Percentiles rank a stretch among this genome's conserved stretches.
These are phyloP conservation scores for Pelargonium cotyledonis DNA, from an alignment of 441 rosid species.

Conservation along the genomic window DNA sequence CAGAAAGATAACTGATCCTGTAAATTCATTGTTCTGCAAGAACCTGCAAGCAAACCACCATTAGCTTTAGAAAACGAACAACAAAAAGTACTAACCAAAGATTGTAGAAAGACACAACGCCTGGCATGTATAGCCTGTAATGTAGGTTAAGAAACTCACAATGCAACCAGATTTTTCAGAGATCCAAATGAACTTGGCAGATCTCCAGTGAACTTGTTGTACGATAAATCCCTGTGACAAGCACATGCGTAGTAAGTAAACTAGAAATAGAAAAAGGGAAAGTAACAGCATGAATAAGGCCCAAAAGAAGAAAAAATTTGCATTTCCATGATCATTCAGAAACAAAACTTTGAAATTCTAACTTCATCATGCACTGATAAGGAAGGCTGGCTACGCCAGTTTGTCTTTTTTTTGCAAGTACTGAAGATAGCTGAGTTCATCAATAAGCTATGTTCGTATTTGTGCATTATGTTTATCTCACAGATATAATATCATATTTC, in stretches of 20 bases:
- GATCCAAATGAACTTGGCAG: constrained; percentile 80
- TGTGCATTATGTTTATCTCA: too few relatives aligned
- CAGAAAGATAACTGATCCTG: constrained; percentile 87
- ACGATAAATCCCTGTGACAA: constrained; percentile 71
- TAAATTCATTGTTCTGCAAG: constrained; percentile 76
- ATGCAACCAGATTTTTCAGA: constrained; percentile 57
- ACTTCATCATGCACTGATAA: too few relatives aligned
- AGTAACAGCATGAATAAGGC: too few relatives aligned
- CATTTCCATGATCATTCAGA: too few relatives aligned
- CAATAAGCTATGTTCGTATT: too few relatives aligned
- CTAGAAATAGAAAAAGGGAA: too few relatives aligned
- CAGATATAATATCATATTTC: too few relatives aligned
- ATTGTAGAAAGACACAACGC: not conserved
- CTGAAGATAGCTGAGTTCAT: too few relatives aligned
- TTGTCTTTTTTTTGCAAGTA: too few relatives aligned
- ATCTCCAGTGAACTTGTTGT: constrained; percentile 75
- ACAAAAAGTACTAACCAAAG: constrained; percentile 7
- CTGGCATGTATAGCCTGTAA: not conserved
- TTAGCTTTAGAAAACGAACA: not conserved
- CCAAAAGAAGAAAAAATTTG: too few relatives aligned
- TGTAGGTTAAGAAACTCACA: constrained; percentile 44
- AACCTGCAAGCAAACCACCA: constrained; percentile 41
- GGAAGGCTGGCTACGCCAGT: too few relatives aligned
- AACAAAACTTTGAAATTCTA: too few relatives aligned
- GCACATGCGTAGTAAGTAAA: constrained; percentile 3